These are phyloP conservation scores for Rhamnella rubrinervis DNA, from an alignment of 331 rosid species.

Conservation along the genomic window DNA sequence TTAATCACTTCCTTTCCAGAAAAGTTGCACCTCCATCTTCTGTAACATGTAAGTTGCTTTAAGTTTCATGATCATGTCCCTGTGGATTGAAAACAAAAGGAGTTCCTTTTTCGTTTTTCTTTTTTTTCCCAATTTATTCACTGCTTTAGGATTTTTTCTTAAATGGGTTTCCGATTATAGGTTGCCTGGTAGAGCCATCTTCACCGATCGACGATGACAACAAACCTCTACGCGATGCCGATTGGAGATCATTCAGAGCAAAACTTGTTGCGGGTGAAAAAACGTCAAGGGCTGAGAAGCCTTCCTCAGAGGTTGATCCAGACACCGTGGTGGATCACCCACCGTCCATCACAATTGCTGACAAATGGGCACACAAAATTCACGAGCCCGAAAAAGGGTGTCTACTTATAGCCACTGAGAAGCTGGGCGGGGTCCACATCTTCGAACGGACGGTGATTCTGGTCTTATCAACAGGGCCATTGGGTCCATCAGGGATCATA, in stretches of 20 bases:
- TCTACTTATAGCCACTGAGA: conserved; percentile 56
- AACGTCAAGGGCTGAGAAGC: conserved; percentile 19
- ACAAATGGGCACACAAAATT: conserved; percentile 48
- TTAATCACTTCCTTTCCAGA: conserved; percentile 26
- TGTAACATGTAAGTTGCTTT: conserved; percentile 18
- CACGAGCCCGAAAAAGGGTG: conserved; percentile 59
- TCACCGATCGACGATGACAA: conserved; percentile 46
- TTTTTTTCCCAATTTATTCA: background rate
- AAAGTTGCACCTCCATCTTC: conserved; percentile 16
- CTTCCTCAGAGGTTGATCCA: conserved; percentile 35
- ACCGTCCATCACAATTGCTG: conserved; percentile 32
- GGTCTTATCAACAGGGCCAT: conserved; percentile 50
- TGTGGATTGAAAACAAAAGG: background rate
- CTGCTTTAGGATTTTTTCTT: background rate
- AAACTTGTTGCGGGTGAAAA: conserved; percentile 63
- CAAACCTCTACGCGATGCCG: conserved; percentile 28
- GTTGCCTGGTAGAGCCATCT: conserved; percentile 45
- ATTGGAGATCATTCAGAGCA: conserved; percentile 84
- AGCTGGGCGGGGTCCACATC: conserved; percentile 87
- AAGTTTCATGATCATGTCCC: background rate
- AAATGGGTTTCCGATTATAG: conserved; percentile 19
- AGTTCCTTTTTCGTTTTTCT: background rate
- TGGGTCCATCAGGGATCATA: conserved; percentile 73
- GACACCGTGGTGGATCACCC: conserved; percentile 36
- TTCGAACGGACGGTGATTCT: conserved; percentile 71